Conservation (phyloP, 495 filamentous ascomycete genomes). For the Podospora pseudoanserina region DNA sequence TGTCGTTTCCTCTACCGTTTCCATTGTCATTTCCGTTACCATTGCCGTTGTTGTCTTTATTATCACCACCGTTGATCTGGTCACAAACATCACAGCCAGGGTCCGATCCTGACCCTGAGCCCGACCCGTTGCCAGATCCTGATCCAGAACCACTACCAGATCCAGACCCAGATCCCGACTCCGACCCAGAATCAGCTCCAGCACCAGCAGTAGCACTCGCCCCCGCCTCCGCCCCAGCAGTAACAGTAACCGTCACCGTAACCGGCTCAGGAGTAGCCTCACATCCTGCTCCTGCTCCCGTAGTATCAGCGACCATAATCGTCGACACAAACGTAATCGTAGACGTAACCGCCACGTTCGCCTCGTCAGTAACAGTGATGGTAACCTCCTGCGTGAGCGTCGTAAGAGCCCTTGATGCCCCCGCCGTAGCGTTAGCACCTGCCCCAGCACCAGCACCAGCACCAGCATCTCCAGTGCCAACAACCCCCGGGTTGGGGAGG, state of each 20-base stretch:
- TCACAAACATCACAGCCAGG: neutral
- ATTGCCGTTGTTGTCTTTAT: neutral
- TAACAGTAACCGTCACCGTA: constrained; percentile 4
- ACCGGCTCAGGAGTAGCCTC: constrained; percentile 2
- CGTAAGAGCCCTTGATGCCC: constrained; percentile 5
- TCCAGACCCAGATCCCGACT: neutral
- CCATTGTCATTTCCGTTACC: constrained; percentile 1
- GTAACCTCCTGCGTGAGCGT: constrained; percentile 17
- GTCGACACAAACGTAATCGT: constrained; percentile 18
- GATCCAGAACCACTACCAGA: constrained; percentile 4
- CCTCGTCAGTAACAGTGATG: constrained; percentile 12
- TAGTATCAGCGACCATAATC: constrained; percentile 5
- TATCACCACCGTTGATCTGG: neutral
- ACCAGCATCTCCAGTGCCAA: neutral
- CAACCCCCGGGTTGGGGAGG: neutral
- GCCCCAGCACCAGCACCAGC: neutral
- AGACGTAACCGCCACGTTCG: neutral
- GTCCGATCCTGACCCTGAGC: neutral
- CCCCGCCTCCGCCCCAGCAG: neutral
- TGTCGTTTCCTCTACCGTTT: constrained; percentile 9
- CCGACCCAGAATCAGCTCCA: neutral
- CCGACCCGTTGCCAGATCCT: neutral
- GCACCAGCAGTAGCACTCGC: neutral
- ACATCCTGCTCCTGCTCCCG: neutral
- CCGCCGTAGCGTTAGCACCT: neutral